Percentiles rank a stretch among this genome's conserved stretches.
phyloP scores from a whole-genome alignment of 2,329 filamentous ascomycete species.

The Monilinia fructigena region DNA sequence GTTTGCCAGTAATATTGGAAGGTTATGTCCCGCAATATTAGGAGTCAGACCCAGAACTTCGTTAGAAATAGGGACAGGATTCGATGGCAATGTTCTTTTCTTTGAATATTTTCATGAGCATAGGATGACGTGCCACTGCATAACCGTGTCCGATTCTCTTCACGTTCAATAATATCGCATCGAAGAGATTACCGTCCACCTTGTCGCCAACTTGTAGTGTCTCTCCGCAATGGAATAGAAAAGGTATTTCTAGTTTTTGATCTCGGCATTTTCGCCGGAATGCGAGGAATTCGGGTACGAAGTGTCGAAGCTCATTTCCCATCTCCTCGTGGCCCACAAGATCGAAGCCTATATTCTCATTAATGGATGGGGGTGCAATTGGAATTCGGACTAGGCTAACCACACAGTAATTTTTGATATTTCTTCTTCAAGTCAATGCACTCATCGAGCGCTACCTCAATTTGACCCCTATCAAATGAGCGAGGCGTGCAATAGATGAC shows the following conservation, averaged over 20 bases:
- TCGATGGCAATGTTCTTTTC: slow-evolving; percentile 67
- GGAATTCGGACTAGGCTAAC: slow-evolving; percentile 44
- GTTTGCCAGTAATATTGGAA: slow-evolving; percentile 68
- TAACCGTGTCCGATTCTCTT: slow-evolving; percentile 75
- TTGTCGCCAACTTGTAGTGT: slow-evolving; percentile 65
- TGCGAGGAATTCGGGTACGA: slow-evolving; percentile 53
- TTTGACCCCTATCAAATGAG: slow-evolving; percentile 51
- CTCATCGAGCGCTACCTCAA: slow-evolving; percentile 56
- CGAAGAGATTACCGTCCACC: slow-evolving; percentile 66
- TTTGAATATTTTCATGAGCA: slow-evolving; percentile 65
- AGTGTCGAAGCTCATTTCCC: slow-evolving; percentile 59
- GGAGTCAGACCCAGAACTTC: slow-evolving; percentile 70
- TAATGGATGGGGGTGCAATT: not conserved
- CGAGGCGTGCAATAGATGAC: slow-evolving; percentile 71
- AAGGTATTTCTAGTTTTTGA: slow-evolving; percentile 59
- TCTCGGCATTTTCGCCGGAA: slow-evolving; percentile 54
- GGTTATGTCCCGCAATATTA: slow-evolving; percentile 62
- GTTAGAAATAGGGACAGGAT: slow-evolving; percentile 74
- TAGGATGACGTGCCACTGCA: slow-evolving; percentile 63
- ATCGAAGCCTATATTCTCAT: slow-evolving; percentile 57
- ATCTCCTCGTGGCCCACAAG: slow-evolving; percentile 66
- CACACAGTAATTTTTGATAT: slow-evolving; percentile 61
- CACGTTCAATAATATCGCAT: slow-evolving; percentile 63
- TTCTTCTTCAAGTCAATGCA: slow-evolving; percentile 59
- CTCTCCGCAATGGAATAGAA: slow-evolving; percentile 76